A percentile compares a stretch with the other conserved stretches of the same genome.
These are phyloP conservation scores for Talaromyces albobiverticillius DNA, from an alignment of 2,329 filamentous ascomycete genomes.

Conservation along the genomic window DNA sequence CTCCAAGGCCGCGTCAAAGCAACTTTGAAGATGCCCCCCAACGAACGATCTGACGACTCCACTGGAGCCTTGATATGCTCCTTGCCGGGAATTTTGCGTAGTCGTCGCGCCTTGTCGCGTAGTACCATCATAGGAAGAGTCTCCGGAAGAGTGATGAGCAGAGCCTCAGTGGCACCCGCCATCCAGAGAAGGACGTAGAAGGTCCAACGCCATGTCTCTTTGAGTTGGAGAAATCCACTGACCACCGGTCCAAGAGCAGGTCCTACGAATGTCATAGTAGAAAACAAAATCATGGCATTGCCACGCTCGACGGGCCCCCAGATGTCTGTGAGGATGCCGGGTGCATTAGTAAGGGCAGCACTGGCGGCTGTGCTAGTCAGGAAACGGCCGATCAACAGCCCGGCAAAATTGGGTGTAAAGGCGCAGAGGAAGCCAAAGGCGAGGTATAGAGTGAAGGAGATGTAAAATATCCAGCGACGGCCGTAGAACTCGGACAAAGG, in stretches of 20 bases:
- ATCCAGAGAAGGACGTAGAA: neutral
- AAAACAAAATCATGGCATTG: neutral
- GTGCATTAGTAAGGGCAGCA: neutral
- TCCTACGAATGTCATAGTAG: neutral
- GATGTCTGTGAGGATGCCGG: neutral
- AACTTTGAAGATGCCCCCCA: neutral
- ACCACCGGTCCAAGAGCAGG: neutral
- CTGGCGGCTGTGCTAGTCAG: neutral
- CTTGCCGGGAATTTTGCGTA: neutral
- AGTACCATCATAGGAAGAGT: neutral
- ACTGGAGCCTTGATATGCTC: neutral
- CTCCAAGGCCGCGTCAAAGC: neutral
- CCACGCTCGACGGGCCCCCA: neutral
- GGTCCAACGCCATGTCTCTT: neutral
- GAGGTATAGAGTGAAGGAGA: neutral
- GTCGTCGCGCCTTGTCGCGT: neutral
- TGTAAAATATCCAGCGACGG: neutral
- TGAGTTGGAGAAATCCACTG: neutral
- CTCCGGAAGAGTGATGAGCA: neutral
- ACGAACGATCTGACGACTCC: neutral
- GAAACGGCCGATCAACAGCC: neutral
- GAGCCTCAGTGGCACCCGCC: neutral
- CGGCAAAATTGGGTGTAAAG: neutral
- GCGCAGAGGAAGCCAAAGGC: neutral
- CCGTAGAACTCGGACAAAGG: conserved; percentile 64